These are phyloP conservation scores for Staphylotrichum tortipilum DNA, from an alignment of 495 filamentous ascomycete genomes.

Conservation along the genomic window DNA sequence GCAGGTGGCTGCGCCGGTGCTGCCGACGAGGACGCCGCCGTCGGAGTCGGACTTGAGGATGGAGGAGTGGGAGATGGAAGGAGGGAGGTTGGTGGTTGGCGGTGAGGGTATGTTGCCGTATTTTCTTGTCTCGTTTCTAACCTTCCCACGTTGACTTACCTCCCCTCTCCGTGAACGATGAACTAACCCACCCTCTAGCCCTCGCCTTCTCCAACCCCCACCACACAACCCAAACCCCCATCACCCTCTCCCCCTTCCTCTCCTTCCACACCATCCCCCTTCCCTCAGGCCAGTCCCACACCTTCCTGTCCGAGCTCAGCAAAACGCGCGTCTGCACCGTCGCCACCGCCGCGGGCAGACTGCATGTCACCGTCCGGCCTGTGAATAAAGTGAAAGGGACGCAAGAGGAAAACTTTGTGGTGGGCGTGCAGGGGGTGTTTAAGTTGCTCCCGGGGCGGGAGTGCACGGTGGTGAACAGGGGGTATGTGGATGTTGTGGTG, in stretches of 20 bases:
- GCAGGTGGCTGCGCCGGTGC: no score
- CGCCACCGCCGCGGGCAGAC: conserved; percentile 16
- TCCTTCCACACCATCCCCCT: conserved; percentile 18
- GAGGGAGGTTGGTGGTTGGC: background rate
- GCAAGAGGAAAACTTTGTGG: conserved; percentile 17
- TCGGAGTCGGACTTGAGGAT: background rate
- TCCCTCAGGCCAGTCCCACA: conserved; percentile 18
- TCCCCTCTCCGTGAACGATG: no score
- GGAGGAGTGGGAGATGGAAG: conserved; percentile 12
- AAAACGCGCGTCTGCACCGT: conserved; percentile 22
- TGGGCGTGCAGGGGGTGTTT: conserved; percentile 23
- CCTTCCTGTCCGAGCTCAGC: conserved; percentile 2
- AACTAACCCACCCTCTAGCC: conserved; percentile 13
- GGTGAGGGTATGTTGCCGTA: conserved; percentile 1
- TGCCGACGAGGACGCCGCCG: background rate
- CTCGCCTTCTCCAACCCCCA: conserved; percentile 23
- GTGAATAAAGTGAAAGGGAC: no score
- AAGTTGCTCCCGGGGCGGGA: conserved; percentile 11
- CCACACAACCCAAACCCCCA: conserved; percentile 16
- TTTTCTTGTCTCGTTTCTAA: no score
- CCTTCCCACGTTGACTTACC: no score
- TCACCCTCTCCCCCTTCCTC: conserved; percentile 15
- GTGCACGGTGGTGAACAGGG: conserved; percentile 19
- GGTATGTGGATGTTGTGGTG: conserved; percentile 24
- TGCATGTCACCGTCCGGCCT: no score